phyloP scores from a whole-genome alignment of 768 basidiomycete species.

The Terana coerulea region DNA sequence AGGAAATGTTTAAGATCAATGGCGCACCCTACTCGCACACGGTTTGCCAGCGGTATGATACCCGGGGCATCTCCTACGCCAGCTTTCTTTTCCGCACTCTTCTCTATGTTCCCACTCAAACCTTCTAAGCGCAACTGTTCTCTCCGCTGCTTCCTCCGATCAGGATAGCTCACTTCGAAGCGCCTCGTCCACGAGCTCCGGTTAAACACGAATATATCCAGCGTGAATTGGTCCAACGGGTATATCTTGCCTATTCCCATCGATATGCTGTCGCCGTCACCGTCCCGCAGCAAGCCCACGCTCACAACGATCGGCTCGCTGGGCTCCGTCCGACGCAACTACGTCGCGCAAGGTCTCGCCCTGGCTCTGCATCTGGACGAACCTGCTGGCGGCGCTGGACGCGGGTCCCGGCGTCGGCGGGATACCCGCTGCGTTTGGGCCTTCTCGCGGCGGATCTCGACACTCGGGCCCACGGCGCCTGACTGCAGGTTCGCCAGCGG shows the following conservation, averaged over 20 bases:
- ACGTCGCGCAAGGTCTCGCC: conserved; percentile 25
- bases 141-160: conserved; percentile 41
- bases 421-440: conserved; percentile 25
- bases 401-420: conserved; percentile 58
- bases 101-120: conserved; percentile 17
- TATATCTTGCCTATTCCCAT: conserved; percentile 47
- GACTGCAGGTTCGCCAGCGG: conserved; percentile 49
- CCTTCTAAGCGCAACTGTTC: conserved; percentile 17
- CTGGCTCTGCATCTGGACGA: conserved; percentile 33
- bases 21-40: conserved; percentile 75
- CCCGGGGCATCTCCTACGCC: conserved; percentile 51
- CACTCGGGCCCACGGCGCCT: conserved; percentile 46
- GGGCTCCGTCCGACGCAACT: conserved; percentile 20
- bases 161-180: conserved; percentile 73
- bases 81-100: conserved; percentile 31
- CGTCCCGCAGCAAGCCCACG: conserved; percentile 44
- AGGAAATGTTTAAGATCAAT: not conserved
- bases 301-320: conserved; percentile 69
- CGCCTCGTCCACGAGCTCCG: conserved; percentile 70
- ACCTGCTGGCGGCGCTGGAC: conserved; percentile 36
- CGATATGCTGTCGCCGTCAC: conserved; percentile 6
- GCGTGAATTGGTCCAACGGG: conserved; percentile 69
- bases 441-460: conserved; percentile 67
- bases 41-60: conserved; percentile 71
- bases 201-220: conserved; percentile 89